These are phyloP conservation scores for Lagenidium giganteum DNA, from an alignment of 352 stramenopile genomes.

Conservation along the genomic window DNA sequence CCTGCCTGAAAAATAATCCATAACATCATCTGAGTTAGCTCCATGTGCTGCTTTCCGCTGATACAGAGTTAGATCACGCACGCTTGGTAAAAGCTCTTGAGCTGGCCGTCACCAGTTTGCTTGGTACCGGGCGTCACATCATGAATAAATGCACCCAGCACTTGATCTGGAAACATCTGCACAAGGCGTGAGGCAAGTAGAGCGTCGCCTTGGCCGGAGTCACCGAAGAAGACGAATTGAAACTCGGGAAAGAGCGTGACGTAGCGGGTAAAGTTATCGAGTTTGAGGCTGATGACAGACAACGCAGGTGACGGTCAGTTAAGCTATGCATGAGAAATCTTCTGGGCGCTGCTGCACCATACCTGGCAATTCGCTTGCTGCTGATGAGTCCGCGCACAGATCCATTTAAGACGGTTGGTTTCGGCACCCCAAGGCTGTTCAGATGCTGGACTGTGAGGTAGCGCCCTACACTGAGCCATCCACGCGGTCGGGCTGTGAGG, in stretches of 20 bases:
- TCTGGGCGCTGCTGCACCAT: slow-evolving; percentile 4
- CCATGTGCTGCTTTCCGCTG: neutral
- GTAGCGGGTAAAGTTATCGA: slow-evolving; percentile 80
- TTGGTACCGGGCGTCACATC: slow-evolving; percentile 53
- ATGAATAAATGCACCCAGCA: slow-evolving; percentile 78
- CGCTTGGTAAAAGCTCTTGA: slow-evolving; percentile 50
- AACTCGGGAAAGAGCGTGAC: slow-evolving; percentile 78
- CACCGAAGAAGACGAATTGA: slow-evolving; percentile 83
- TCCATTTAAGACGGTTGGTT: slow-evolving; percentile 77
- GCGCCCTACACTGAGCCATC: slow-evolving; percentile 71
- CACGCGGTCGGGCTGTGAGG: slow-evolving; percentile 69
- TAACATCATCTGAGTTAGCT: neutral
- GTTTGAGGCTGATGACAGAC: slow-evolving; percentile 59
- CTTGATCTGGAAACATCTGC: slow-evolving; percentile 41
- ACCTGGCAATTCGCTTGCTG: slow-evolving; percentile 76
- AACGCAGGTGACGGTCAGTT: no score
- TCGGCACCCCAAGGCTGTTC: slow-evolving; percentile 64
- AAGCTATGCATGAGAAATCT: no score
- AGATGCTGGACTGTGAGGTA: slow-evolving; percentile 80
- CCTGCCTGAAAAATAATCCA: slow-evolving; percentile 30
- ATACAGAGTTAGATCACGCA: slow-evolving; percentile 24
- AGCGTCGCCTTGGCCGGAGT: slow-evolving; percentile 76
- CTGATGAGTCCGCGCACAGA: slow-evolving; percentile 76
- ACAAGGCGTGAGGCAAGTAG: slow-evolving; percentile 63
- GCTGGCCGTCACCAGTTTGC: slow-evolving; percentile 56